A percentile compares a stretch with the other conserved stretches of the same genome.
Conservation (phyloP, 306 rosid species). For the Psophocarpus tetragonolobus region DNA sequence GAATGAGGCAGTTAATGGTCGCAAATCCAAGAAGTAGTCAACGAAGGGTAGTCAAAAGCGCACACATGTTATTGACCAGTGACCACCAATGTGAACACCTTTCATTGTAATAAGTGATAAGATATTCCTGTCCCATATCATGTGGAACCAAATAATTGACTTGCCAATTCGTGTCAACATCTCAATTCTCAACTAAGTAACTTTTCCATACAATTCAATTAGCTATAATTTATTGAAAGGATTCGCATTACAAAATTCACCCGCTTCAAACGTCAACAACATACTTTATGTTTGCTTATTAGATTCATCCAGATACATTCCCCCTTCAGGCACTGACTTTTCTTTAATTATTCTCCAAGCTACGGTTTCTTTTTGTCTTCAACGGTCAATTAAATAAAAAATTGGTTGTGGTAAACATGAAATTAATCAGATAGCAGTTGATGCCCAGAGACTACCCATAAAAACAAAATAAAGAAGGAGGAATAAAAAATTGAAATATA, state of each 20-base stretch:
- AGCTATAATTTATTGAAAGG: not conserved
- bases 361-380: not conserved
- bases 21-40: not conserved
- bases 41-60: conserved; percentile 14
- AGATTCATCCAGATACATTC: conserved; percentile 8
- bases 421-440: not conserved
- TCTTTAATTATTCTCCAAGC: not conserved
- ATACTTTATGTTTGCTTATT: not conserved
- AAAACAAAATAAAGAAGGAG: no score
- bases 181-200: not conserved
- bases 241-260: conserved; percentile 21
- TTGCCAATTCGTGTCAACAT: not conserved
- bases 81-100: not conserved
- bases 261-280: not conserved
- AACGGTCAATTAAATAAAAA: not conserved
- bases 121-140: not conserved
- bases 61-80: conserved; percentile 12
- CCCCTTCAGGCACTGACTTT: conserved; percentile 8
- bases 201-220: no score
- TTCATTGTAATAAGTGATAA: not conserved
- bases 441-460: no score
- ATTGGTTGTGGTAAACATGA: not conserved
- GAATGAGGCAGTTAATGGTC: no score
- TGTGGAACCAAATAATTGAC: not conserved
- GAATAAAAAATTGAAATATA: no score